Evolutionary conservation across 2,329 filamentous ascomycete species (phyloP).

Genomic region (Nemania serpens): DNA sequence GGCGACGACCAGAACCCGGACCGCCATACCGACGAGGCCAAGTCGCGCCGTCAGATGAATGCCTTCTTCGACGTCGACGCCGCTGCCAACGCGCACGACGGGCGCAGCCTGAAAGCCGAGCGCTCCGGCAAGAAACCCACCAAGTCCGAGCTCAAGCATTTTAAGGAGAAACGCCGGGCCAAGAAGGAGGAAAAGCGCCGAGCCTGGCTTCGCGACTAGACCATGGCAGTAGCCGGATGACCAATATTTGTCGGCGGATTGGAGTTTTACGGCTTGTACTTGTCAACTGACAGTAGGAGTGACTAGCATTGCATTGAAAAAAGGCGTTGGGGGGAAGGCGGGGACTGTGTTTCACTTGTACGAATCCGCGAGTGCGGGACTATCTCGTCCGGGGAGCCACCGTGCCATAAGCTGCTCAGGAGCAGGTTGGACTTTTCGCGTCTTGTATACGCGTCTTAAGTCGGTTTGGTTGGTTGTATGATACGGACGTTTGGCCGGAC

Average conservation of each 20-base stretch:
- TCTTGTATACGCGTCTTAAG: neutral
- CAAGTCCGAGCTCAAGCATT: conserved; percentile 86
- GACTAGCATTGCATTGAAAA: conserved; percentile 20
- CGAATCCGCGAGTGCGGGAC: conserved; percentile 7
- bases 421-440: neutral
- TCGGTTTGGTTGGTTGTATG: conserved; percentile 19
- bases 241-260: conserved; percentile 7
- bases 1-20: conserved; percentile 69
- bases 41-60: conserved; percentile 85
- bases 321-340: conserved; percentile 24
- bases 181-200: conserved; percentile 94
- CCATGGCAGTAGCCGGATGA: neutral
- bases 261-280: conserved; percentile 19
- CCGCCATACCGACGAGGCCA: conserved; percentile 83
- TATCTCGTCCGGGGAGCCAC: conserved; percentile 7
- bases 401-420: neutral
- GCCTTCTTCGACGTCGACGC: conserved; percentile 96
- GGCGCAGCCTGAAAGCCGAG: conserved; percentile 89
- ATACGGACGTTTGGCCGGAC: neutral
- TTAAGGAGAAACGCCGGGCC: conserved; percentile 85
- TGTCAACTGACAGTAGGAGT: conserved; percentile 18
- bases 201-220: conserved; percentile 86
- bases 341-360: conserved; percentile 11
- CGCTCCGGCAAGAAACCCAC: conserved; percentile 80
- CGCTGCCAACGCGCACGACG: conserved; percentile 88